phyloP scores from a whole-genome alignment of 176 grass and related monocot species.

The Rhipidocladum racemiflorum region DNA sequence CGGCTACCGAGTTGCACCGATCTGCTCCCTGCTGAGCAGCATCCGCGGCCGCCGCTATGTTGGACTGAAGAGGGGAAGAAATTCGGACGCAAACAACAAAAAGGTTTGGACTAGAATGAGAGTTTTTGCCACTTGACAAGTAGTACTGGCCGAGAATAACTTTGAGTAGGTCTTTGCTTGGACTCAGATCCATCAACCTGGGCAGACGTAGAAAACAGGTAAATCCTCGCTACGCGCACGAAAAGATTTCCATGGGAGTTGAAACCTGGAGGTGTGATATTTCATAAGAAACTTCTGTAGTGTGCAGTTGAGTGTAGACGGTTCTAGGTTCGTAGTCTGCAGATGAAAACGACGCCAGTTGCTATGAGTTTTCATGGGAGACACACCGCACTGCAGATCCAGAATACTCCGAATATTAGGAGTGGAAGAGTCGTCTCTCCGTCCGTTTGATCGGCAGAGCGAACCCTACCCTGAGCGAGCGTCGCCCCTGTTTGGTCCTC shows the following conservation, averaged over 20 bases:
- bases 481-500: too few relatives aligned
- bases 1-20: neutral
- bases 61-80: conserved; percentile 21
- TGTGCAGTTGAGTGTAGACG: neutral
- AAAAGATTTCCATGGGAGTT: neutral
- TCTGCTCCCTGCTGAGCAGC: conserved; percentile 39
- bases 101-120: neutral
- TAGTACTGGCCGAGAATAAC: neutral
- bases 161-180: neutral
- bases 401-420: too few relatives aligned
- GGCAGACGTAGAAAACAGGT: neutral
- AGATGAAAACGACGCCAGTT: neutral
- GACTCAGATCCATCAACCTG: neutral
- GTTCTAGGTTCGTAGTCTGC: neutral
- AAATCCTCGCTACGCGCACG: neutral
- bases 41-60: neutral
- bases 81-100: neutral
- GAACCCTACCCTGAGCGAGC: too few relatives aligned
- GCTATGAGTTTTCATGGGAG: neutral
- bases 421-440: too few relatives aligned
- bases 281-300: neutral
- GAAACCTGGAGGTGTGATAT: neutral
- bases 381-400: neutral
- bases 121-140: neutral
- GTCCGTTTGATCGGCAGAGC: too few relatives aligned